A percentile compares a stretch with the other conserved stretches of the same genome.
phyloP scores from a whole-genome alignment of 352 stramenopile species.

The Pythium insidiosum region DNA sequence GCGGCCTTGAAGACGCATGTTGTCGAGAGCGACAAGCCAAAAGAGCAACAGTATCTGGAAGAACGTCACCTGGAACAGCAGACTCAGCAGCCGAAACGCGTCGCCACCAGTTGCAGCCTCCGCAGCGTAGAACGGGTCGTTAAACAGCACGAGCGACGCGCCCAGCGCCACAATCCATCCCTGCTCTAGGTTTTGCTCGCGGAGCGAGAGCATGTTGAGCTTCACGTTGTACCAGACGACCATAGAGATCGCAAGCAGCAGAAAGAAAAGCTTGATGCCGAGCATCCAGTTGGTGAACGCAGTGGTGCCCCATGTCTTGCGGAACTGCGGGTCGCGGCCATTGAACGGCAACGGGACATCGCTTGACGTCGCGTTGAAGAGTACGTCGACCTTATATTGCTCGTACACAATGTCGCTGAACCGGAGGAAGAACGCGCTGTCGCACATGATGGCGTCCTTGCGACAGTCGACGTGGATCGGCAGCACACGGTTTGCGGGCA shows the following conservation, averaged over 20 bases:
- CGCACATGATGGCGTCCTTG: conserved; percentile 23
- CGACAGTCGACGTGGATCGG: conserved; percentile 25
- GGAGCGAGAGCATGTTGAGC: conserved; percentile 29
- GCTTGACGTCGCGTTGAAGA: conserved; percentile 40
- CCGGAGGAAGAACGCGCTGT: conserved; percentile 37
- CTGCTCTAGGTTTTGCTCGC: conserved; percentile 54
- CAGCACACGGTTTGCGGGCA: conserved; percentile 24
- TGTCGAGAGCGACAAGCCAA: conserved; percentile 49
- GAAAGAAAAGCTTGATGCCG: conserved; percentile 47
- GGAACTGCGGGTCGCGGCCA: conserved; percentile 36
- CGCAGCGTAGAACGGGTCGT: conserved; percentile 49
- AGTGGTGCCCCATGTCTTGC: conserved; percentile 40
- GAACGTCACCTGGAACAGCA: conserved; percentile 51
- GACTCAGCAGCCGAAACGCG: conserved; percentile 32
- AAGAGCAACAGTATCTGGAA: conserved; percentile 52
- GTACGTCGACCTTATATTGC: conserved; percentile 42
- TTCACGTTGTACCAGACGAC: conserved; percentile 34
- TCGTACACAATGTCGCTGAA: conserved; percentile 48
- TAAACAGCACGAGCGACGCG: conserved; percentile 41
- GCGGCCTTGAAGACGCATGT: conserved; percentile 39
- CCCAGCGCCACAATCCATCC: conserved; percentile 38
- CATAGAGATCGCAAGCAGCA: conserved; percentile 26
- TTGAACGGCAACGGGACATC: conserved; percentile 22
- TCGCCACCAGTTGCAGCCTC: conserved; percentile 43
- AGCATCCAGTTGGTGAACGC: conserved; percentile 52